Percentiles rank a stretch among this genome's conserved stretches.
Conservation (phyloP, 208 protist species). For the Trichomonas tenax region DNA sequence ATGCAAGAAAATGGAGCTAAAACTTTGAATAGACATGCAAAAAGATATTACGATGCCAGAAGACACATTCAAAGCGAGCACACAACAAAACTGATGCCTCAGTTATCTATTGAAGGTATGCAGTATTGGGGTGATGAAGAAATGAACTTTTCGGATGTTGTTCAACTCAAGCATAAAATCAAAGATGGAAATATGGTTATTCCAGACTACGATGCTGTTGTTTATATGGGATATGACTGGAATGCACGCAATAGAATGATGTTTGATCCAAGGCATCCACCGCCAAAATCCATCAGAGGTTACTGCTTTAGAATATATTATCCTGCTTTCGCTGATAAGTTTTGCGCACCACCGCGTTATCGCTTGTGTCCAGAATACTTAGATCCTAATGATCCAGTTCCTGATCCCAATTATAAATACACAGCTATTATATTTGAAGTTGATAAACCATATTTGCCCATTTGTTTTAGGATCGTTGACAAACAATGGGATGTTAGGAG, state of each 20-base stretch:
- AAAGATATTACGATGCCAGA: not conserved
- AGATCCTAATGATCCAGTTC: not conserved
- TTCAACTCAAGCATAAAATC: not conserved
- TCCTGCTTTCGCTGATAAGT: not conserved
- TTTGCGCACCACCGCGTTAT: not conserved
- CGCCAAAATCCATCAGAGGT: not conserved
- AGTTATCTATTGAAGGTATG: not conserved
- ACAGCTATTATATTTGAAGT: conserved; percentile 2
- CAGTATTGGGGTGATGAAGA: conserved; percentile 22
- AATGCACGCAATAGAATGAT: not conserved
- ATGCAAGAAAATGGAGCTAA: not conserved
- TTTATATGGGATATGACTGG: not conserved
- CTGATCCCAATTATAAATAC: not conserved
- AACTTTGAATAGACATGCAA: not conserved
- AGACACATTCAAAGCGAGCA: not conserved
- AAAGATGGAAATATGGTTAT: not conserved
- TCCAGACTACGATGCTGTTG: not conserved
- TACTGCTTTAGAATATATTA: not conserved
- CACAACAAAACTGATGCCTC: not conserved
- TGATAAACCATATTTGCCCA: not conserved
- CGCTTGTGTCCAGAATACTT: not conserved
- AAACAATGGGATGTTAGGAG: not conserved
- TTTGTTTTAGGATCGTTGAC: not conserved
- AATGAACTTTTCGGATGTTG: not conserved
- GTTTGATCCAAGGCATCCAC: not conserved